A percentile compares a stretch with the other conserved stretches of the same genome.
Conservation (phyloP, 148 eudicot species). For the Talinum fruticosum region DNA sequence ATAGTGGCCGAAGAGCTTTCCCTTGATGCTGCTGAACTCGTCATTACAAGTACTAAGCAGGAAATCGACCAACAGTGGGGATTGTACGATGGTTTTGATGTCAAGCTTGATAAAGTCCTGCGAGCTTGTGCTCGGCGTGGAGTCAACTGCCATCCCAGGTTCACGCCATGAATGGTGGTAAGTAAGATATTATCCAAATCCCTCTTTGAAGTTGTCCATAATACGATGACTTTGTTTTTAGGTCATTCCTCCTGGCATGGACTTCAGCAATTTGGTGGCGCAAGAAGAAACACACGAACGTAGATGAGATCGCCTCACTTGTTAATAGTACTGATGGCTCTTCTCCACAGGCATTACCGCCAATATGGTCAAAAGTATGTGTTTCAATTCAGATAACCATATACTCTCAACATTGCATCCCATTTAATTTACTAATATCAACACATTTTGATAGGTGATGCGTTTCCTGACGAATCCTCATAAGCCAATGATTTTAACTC, state of each 20-base stretch:
- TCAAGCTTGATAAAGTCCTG: conserved; percentile 67
- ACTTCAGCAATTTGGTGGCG: conserved; percentile 62
- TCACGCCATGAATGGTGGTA: conserved; percentile 83
- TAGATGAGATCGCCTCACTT: conserved; percentile 50
- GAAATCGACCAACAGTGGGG: conserved; percentile 87
- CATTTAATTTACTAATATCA: background rate
- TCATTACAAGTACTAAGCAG: conserved; percentile 77
- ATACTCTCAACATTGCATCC: too few relatives aligned
- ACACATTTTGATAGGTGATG: conserved; percentile 46
- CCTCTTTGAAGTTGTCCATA: too few relatives aligned
- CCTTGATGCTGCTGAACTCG: conserved; percentile 76
- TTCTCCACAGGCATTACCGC: conserved; percentile 56
- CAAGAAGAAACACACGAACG: conserved; percentile 55
- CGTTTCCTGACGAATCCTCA: conserved; percentile 74
- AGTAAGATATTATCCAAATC: conserved; percentile 15
- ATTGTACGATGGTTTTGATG: conserved; percentile 76
- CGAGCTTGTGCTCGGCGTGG: conserved; percentile 68
- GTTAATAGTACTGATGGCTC: conserved; percentile 41
- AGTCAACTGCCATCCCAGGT: conserved; percentile 70
- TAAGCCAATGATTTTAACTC: conserved; percentile 72
- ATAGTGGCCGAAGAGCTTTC: conserved; percentile 80
- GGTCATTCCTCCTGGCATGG: conserved; percentile 89
- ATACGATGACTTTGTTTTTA: conserved; percentile 26
- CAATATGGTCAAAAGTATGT: conserved; percentile 67
- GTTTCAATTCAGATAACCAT: background rate